These are phyloP conservation scores for Biscogniauxia mediterranea DNA, from an alignment of 2,329 filamentous ascomycete genomes.

Conservation along the genomic window DNA sequence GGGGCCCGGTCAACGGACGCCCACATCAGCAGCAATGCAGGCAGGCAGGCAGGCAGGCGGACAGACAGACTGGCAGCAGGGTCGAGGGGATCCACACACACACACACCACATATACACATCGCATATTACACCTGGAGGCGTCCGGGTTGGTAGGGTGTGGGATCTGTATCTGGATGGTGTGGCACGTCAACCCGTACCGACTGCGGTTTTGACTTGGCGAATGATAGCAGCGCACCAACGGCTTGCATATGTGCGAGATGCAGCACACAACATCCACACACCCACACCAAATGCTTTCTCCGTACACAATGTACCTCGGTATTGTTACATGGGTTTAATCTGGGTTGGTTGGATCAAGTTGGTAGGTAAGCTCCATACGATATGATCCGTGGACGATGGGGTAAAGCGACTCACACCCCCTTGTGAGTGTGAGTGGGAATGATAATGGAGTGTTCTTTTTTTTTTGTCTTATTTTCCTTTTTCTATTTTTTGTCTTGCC, in stretches of 20 bases:
- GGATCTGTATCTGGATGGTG: slow-evolving; percentile 25
- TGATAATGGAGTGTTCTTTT: too few relatives aligned
- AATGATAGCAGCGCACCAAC: slow-evolving; percentile 29
- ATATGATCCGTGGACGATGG: slow-evolving; percentile 10
- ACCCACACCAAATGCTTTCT: slow-evolving; percentile 21
- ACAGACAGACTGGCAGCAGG: slow-evolving; percentile 2
- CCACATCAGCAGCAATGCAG: slow-evolving; percentile 11
- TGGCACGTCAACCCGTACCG: slow-evolving; percentile 26
- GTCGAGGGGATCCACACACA: slow-evolving; percentile 10
- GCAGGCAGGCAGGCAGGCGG: not conserved
- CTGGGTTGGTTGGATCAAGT: not conserved
- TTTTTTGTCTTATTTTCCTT: not conserved
- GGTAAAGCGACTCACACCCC: slow-evolving; percentile 12
- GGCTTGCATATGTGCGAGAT: slow-evolving; percentile 36
- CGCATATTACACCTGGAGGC: slow-evolving; percentile 11
- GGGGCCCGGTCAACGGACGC: slow-evolving; percentile 10
- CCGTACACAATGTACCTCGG: slow-evolving; percentile 10
- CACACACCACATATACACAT: not conserved
- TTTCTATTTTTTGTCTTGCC: slow-evolving; percentile 6
- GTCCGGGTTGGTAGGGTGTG: slow-evolving; percentile 16
- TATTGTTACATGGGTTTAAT: not conserved
- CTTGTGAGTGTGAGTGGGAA: too few relatives aligned
- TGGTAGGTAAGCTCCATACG: not conserved
- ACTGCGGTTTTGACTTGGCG: slow-evolving; percentile 20
- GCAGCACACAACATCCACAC: slow-evolving; percentile 21